These are phyloP conservation scores for Gynostemma pentaphyllum DNA, from an alignment of 306 rosid species.

Conservation along the genomic window DNA sequence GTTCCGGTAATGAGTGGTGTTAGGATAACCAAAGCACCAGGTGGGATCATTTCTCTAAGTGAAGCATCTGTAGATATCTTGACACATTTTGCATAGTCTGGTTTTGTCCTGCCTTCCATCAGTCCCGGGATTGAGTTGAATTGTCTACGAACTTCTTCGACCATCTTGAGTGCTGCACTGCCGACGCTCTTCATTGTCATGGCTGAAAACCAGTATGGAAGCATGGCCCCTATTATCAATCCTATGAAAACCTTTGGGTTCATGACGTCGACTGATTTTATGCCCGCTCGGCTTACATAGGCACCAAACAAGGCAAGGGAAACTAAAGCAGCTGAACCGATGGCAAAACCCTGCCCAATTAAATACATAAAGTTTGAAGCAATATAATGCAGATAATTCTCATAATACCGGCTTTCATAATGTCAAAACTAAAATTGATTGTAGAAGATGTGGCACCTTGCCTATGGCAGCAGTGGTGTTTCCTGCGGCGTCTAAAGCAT, in stretches of 20 bases:
- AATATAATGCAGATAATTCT: neutral
- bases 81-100: constrained; percentile 60
- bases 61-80: constrained; percentile 67
- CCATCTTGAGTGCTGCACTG: constrained; percentile 66
- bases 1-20: constrained; percentile 64
- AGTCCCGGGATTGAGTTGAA: constrained; percentile 47
- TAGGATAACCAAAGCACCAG: constrained; percentile 54
- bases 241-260: constrained; percentile 66
- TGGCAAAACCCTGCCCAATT: constrained; percentile 39
- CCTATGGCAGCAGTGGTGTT: constrained; percentile 78
- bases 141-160: constrained; percentile 57
- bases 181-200: constrained; percentile 73
- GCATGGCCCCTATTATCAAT: constrained; percentile 62
- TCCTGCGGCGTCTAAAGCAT: constrained; percentile 69
- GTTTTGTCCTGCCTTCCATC: constrained; percentile 50
- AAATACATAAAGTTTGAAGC: neutral
- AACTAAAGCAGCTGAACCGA: constrained; percentile 62
- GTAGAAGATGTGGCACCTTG: constrained; percentile 26
- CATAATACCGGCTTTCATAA: neutral
- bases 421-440: neutral
- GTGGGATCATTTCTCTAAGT: constrained; percentile 62
- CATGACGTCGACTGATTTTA: constrained; percentile 37
- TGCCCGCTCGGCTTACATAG: constrained; percentile 54
- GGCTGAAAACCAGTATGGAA: constrained; percentile 68
- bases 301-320: constrained; percentile 66